Evolutionary conservation across 2,329 filamentous ascomycete genomes (phyloP).

Genomic region (Hansfordia pulvinata): DNA sequence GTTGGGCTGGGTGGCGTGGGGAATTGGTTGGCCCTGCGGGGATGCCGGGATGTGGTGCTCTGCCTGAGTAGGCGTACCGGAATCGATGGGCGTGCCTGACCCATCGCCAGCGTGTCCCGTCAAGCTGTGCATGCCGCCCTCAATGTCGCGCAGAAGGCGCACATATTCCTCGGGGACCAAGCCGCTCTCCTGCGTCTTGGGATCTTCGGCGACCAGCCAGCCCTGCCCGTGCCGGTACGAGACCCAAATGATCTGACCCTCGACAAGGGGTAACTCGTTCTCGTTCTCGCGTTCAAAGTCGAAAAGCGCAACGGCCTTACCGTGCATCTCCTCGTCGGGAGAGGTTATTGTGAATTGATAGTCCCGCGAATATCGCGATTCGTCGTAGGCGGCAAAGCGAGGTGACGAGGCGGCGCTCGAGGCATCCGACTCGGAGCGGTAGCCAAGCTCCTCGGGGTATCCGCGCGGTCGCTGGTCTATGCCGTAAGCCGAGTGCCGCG

Average conservation of each 20-base stretch:
- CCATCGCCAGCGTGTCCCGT: conserved; percentile 45
- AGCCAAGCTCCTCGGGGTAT: conserved; percentile 34
- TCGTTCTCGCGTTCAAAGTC: conserved; percentile 93
- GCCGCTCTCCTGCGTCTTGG: conserved; percentile 85
- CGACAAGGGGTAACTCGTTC: conserved; percentile 82
- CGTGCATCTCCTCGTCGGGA: conserved; percentile 94
- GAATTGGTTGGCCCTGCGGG: conserved; percentile 4
- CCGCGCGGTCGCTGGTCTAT: conserved; percentile 30
- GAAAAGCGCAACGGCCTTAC: conserved; percentile 88
- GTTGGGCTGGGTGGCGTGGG: conserved; percentile 28
- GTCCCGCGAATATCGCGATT: conserved; percentile 75
- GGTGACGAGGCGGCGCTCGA: conserved; percentile 47
- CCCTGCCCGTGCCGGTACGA: conserved; percentile 93
- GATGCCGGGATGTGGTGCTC: conserved; percentile 28
- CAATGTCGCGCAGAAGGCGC: conserved; percentile 79
- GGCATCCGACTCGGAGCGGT: conserved; percentile 40
- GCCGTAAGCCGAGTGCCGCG: conserved; percentile 38
- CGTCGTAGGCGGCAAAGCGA: conserved; percentile 44
- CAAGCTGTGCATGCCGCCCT: conserved; percentile 70
- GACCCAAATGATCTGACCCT: conserved; percentile 93
- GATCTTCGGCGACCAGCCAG: conserved; percentile 94
- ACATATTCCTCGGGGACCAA: conserved; percentile 96
- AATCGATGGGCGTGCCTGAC: conserved; percentile 37
- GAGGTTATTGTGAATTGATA: conserved; percentile 93
- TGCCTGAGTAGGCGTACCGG: conserved; percentile 46